A percentile compares a stretch with the other conserved stretches of the same genome.
phyloP scores from a whole-genome alignment of 805 yeast genomes.

The Pichia nakasei region DNA sequence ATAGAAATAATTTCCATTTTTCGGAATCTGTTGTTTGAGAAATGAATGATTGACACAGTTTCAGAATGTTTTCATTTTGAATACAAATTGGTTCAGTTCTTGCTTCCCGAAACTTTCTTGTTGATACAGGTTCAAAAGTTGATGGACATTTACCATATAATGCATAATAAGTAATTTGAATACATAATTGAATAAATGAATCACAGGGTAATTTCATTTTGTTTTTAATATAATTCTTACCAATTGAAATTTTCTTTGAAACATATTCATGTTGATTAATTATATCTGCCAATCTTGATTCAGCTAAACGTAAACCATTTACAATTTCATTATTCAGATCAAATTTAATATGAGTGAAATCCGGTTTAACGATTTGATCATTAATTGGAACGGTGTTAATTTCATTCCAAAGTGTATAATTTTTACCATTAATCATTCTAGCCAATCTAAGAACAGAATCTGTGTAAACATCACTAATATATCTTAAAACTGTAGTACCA shows the following conservation, averaged over 20 bases:
- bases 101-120: constrained; percentile 57
- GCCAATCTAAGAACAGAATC: constrained; percentile 50
- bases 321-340: constrained; percentile 37
- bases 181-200: constrained; percentile 42
- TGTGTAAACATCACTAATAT: constrained; percentile 49
- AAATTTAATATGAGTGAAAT: constrained; percentile 25
- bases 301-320: constrained; percentile 44
- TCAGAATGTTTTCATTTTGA: constrained; percentile 44
- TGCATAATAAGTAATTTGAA: constrained; percentile 48
- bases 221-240: constrained; percentile 27
- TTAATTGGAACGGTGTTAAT: constrained; percentile 30
- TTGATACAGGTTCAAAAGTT: constrained; percentile 45
- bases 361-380: constrained; percentile 30
- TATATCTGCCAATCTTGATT: constrained; percentile 49
- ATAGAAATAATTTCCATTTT: constrained; percentile 42
- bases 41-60: constrained; percentile 54
- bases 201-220: constrained; percentile 39
- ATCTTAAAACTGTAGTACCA: constrained; percentile 47
- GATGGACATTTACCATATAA: constrained; percentile 40
- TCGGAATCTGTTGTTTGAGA: constrained; percentile 39
- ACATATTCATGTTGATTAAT: constrained; percentile 50
- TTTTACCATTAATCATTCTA: constrained; percentile 47
- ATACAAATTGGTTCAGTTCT: constrained; percentile 63
- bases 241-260: constrained; percentile 27
- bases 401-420: constrained; percentile 44